Evolutionary conservation across 805 yeast species (phyloP).

Genomic region (Saccharomycopsis javanensis): DNA sequence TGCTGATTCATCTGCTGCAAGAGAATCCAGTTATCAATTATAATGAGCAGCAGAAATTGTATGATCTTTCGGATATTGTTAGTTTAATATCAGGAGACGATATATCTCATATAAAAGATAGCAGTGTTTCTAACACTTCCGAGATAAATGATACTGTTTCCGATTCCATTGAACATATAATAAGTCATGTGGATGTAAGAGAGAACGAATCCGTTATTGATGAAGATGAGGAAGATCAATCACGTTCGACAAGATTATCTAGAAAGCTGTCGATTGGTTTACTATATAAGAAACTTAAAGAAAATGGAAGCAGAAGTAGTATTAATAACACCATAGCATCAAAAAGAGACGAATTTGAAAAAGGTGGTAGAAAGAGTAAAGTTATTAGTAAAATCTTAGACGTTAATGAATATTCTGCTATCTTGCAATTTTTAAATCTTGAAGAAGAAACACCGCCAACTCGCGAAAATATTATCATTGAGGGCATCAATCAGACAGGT

Average conservation of each 20-base stretch:
- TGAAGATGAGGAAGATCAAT: neutral
- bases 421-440: constrained; percentile 11
- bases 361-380: constrained; percentile 12
- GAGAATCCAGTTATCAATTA: neutral
- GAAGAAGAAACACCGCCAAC: constrained; percentile 3
- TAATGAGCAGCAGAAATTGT: neutral
- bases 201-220: neutral
- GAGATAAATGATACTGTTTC: neutral
- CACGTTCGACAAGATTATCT: neutral
- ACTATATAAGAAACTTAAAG: neutral
- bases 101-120: neutral
- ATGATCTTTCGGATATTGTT: neutral
- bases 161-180: neutral
- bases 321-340: neutral
- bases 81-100: neutral
- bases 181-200: neutral
- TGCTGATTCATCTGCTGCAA: neutral
- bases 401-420: constrained; percentile 17
- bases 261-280: neutral
- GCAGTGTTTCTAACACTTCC: neutral
- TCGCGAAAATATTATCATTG: neutral
- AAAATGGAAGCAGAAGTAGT: neutral
- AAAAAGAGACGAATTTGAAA: neutral
- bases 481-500: neutral
- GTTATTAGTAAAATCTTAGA: constrained; percentile 16